Base-by-base conservation (phyloP, 495 filamentous ascomycete genomes). In the Podospora anserina region DNA sequence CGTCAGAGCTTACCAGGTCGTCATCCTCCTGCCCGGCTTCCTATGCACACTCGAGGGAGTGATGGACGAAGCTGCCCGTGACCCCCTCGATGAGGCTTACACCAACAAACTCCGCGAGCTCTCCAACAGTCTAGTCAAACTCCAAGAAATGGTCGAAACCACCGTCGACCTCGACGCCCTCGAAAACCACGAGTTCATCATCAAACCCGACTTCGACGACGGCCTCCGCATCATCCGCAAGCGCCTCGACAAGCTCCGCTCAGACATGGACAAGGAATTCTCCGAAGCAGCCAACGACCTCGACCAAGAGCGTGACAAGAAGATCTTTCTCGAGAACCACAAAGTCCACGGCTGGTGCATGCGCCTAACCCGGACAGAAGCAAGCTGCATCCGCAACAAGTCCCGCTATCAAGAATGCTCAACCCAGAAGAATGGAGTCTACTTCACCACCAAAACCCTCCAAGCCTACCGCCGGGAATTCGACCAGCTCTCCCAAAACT, bases 141-240 rank as follows among this genome's bases (percentile, higher is more conserved):
- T 99, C 39, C 92, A 95, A 71, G 95, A 99, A 75, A 96, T 99
- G 92, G 96, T 99, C 15, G 95, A 99, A 79, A 97, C 95, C 2
- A 98, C 95, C 0, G 94, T 99, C 63, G 95, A 99, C 73, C 88
- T 99, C 0, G 92, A 96, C 64, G 95, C 95, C 6, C 85, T 98
- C 55, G 94, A 98, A 68, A 94, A 95, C 74, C 95, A 99, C 75
- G 95, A 99, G 78, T 99, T 94, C 78, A 93, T 96, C 73, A 98
- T 99, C 83, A 99, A 98, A 79, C 93, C 95, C 1, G 96, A 98
- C 74, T 99, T 97, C 68, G 96, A 97, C 71, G 95, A 98, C 32
- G 85, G 89, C 63, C 82, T 99, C 16, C 88, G 91, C 26, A 89
- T 92, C 39, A 94, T 99, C 73, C 88, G 92, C 11, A 96, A 91